Percentiles rank a stretch among this genome's conserved stretches.
Evolutionary conservation across 1,139 yeast species (phyloP).

Genomic region (Meyerozyma smithsonii): DNA sequence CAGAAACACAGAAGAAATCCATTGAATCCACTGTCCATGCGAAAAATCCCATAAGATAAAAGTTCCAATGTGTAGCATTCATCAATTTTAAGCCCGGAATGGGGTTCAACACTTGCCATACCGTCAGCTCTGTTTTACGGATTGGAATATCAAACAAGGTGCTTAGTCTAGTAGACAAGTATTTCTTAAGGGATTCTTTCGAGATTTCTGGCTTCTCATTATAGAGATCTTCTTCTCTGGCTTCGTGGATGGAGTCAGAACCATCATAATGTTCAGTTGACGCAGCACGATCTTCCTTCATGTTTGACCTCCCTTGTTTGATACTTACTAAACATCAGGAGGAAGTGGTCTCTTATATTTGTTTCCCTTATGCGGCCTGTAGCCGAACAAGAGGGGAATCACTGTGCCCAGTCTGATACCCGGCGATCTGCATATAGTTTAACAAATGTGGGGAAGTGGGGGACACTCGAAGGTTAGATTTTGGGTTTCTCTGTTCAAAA

Average conservation of each 20-base stretch:
- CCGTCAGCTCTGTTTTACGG: slow-evolving; percentile 8
- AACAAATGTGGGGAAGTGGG: slow-evolving; percentile 1
- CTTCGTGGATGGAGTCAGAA: not conserved
- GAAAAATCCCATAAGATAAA: slow-evolving; percentile 56
- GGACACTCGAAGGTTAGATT: not conserved
- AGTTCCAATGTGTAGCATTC: slow-evolving; percentile 52
- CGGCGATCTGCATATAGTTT: not conserved
- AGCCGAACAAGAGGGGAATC: too few species aligned
- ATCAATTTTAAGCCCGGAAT: slow-evolving; percentile 46
- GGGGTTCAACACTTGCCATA: slow-evolving; percentile 41
- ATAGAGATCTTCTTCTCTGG: slow-evolving; percentile 2
- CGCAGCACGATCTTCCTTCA: not conserved
- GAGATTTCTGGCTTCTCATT: slow-evolving; percentile 6
- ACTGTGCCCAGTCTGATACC: too few species aligned
- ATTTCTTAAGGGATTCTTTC: slow-evolving; percentile 4
- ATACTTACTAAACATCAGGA: not conserved
- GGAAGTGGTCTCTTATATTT: not conserved
- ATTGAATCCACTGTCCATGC: slow-evolving; percentile 83
- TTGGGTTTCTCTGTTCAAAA: not conserved
- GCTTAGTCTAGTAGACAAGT: slow-evolving; percentile 12
- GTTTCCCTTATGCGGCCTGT: not conserved
- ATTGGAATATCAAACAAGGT: slow-evolving; percentile 15
- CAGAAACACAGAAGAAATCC: slow-evolving; percentile 69
- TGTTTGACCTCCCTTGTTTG: not conserved
- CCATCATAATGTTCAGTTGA: not conserved